Evolutionary conservation across 306 rosid genomes (phyloP).

Genomic region (Lupinus albus): DNA sequence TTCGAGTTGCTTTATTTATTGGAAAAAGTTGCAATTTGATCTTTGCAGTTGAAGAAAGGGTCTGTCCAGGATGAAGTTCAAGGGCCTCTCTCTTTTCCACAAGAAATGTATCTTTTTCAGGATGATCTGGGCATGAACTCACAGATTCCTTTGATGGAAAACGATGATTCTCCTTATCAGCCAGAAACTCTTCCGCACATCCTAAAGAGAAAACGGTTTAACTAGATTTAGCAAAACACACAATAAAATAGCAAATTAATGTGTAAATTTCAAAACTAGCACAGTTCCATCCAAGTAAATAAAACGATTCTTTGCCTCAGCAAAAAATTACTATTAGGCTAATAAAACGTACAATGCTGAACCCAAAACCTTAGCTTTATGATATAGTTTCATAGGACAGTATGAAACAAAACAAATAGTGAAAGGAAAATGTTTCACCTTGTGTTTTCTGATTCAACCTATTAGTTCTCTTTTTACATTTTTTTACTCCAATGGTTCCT

Average conservation of each 20-base stretch:
- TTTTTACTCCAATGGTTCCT: conserved; percentile 44
- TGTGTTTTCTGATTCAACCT: conserved; percentile 37
- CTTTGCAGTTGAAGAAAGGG: conserved; percentile 57
- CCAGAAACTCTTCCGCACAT: conserved; percentile 40
- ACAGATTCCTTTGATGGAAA: conserved; percentile 41
- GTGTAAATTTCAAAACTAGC: conserved; percentile 7
- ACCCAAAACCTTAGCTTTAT: conserved; percentile 6
- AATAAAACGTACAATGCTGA: conserved; percentile 7
- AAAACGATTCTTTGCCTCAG: not conserved
- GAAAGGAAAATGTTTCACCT: conserved; percentile 47
- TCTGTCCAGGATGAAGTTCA: conserved; percentile 43
- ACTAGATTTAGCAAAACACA: conserved; percentile 22
- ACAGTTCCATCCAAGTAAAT: conserved; percentile 15
- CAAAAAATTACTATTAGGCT: not conserved
- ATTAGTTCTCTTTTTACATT: conserved; percentile 43
- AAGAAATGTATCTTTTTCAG: conserved; percentile 15
- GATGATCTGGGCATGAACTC: conserved; percentile 28
- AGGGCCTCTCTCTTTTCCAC: conserved; percentile 34
- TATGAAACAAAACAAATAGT: not conserved
- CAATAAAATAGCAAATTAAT: conserved; percentile 16
- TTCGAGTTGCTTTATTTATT: conserved; percentile 59
- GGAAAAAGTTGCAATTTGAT: conserved; percentile 86
- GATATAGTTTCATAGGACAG: not conserved
- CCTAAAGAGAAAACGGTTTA: conserved; percentile 37
- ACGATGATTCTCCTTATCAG: conserved; percentile 37